Conservation (phyloP, 164 flowering plant species). For the Taxillus chinensis region DNA sequence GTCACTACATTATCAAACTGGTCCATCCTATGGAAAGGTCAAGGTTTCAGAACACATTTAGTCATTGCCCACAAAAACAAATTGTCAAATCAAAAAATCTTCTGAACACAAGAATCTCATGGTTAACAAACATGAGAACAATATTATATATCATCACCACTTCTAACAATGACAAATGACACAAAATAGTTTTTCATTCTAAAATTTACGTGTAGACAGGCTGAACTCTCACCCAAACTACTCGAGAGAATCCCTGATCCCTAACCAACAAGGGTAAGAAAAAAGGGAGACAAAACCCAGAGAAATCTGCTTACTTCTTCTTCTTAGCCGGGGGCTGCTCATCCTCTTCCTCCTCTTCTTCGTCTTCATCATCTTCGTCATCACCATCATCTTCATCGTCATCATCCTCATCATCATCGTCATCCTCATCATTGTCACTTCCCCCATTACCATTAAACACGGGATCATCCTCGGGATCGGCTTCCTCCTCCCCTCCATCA, state of each 20-base stretch:
- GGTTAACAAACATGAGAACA: background rate
- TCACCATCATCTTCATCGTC: constrained; percentile 34
- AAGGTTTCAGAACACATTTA: too few relatives aligned
- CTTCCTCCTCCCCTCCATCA: constrained; percentile 39
- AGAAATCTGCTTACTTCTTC: background rate
- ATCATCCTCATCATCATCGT: constrained; percentile 24
- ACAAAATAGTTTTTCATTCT: constrained; percentile 1
- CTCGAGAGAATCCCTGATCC: background rate
- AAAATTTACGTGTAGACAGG: constrained; percentile 2
- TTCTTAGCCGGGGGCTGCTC: constrained; percentile 31
- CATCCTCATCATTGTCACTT: constrained; percentile 24
- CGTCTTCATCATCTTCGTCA: constrained; percentile 27
- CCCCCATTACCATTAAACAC: constrained; percentile 41
- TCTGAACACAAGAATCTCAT: too few relatives aligned
- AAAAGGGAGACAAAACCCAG: background rate
- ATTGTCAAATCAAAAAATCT: too few relatives aligned
- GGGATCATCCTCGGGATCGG: constrained; percentile 36
- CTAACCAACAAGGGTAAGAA: background rate
- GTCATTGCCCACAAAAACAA: too few relatives aligned
- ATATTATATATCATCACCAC: constrained; percentile 4
- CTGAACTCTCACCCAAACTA: constrained; percentile 9
- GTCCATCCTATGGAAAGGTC: too few relatives aligned
- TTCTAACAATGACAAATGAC: constrained; percentile 5
- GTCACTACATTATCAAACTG: too few relatives aligned
- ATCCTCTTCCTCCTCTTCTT: constrained; percentile 25